Base-by-base conservation (phyloP, 192 early-diverging fungal species). In the Coemansia sp. region DNA sequence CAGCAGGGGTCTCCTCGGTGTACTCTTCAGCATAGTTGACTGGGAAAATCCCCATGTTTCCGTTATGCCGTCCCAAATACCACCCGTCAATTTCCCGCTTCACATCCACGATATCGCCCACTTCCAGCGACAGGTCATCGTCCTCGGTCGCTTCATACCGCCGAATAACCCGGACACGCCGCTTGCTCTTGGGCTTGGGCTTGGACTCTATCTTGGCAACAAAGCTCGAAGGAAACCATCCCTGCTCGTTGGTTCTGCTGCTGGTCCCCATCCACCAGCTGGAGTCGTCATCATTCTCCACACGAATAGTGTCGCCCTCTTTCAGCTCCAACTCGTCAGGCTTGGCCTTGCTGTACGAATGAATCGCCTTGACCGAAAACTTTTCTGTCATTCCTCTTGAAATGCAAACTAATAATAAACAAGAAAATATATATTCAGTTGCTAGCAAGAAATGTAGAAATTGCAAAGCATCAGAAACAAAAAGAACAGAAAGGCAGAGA, bases 41-140 rank as follows among this genome's bases (percentile, higher is more conserved):
- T 11, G 88, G 88, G 61, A 88, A 90, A 34, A 76, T 66, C 11
- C 88, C 88, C 28, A 71, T 66, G 34, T 41, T 82, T 37, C 87
- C 86, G 60, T 87, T 80, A 46, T 62, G 42, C 9, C 81, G 83
- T 50, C 88, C 88, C 59, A 81, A 74, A 70, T 76, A 84, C 83
- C 86, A 90, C 51, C 82, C 84, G 37, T 85, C 82, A 18, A 81
- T 71, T 39, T 78, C 72, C 50, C 82, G 75, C 11, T 79, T 77
- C 9, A 89, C 80, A 15, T 67, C 77, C 16, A 89, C 73, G 32
- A 73, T 55, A 30, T 87, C 84, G 51, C 80, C 84, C 7, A 71
- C 67, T 39, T 71, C 53, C 47, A 89, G 71, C 44, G 73, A 61
- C 52, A 89, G 45, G 55, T 89, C 87, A 56, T 86, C 87, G 15